A percentile compares a stretch with the other conserved stretches of the same genome.
These are phyloP conservation scores for Fraxinus paxiana DNA, from an alignment of 305 asterid species.

Conservation along the genomic window DNA sequence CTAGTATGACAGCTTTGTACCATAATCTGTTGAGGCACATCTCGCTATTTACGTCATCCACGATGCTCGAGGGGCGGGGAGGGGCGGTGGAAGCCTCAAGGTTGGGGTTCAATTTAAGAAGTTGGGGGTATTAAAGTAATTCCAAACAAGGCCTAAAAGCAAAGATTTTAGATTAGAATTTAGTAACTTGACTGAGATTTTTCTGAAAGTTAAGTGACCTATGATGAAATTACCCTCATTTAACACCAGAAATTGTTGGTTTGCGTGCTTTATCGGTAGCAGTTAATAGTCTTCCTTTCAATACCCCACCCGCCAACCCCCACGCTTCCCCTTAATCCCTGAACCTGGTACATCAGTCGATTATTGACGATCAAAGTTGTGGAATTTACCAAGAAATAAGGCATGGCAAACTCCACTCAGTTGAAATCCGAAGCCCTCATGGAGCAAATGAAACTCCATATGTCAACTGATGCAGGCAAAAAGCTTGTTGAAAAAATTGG, in stretches of 20 bases:
- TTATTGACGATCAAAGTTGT: neutral
- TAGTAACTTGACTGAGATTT: neutral
- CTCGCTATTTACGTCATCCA: too few relatives aligned
- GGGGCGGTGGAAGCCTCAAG: too few relatives aligned
- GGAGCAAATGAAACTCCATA: neutral
- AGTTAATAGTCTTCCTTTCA: neutral
- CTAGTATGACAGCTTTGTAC: too few relatives aligned
- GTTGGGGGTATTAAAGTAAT: neutral
- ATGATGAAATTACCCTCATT: neutral
- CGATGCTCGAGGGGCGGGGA: too few relatives aligned
- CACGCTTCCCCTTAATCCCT: neutral
- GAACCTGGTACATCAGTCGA: neutral
- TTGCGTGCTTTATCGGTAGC: neutral
- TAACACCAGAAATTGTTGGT: slow-evolving; percentile 11
- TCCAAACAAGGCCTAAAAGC: neutral
- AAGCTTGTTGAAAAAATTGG: slow-evolving; percentile 64
- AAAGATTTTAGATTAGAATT: neutral
- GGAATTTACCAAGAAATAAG: slow-evolving; percentile 6
- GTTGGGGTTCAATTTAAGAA: too few relatives aligned
- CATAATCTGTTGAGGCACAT: too few relatives aligned
- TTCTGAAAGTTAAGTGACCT: neutral
- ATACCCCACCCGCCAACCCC: neutral
- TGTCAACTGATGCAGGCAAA: slow-evolving; percentile 21
- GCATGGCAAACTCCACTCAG: slow-evolving; percentile 41
- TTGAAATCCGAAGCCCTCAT: neutral